A percentile compares a stretch with the other conserved stretches of the same genome.
Conservation (phyloP, 306 rosid genomes). For the Ormosia semicastrata region DNA sequence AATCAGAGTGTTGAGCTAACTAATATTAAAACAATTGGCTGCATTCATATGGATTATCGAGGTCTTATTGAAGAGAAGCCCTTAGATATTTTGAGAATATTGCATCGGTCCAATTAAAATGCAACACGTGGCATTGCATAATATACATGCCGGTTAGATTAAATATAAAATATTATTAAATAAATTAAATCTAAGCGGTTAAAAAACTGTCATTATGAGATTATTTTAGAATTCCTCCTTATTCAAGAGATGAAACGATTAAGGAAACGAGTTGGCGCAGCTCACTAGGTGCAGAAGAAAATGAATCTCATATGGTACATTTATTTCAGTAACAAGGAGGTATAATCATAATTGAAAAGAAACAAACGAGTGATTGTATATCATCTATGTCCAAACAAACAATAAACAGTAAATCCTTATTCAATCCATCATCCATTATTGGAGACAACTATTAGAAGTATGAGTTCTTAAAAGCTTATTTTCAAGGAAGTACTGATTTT, state of each 20-base stretch:
- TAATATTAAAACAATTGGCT: too few species aligned
- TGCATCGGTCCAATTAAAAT: too few species aligned
- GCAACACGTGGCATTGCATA: too few species aligned
- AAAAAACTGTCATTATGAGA: too few species aligned
- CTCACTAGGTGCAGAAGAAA: neutral
- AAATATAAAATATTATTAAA: too few species aligned
- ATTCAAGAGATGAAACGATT: neutral
- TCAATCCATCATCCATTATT: constrained; percentile 10
- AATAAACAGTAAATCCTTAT: neutral
- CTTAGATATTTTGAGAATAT: too few species aligned
- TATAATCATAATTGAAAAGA: neutral
- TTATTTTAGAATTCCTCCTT: too few species aligned
- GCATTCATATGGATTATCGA: too few species aligned
- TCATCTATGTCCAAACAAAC: neutral
- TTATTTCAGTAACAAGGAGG: neutral
- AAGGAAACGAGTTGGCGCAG: neutral
- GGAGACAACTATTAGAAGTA: constrained; percentile 7
- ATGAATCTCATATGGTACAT: neutral
- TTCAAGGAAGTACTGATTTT: constrained; percentile 58
- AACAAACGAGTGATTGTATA: neutral
- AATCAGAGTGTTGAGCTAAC: too few species aligned
- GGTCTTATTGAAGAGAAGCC: too few species aligned
- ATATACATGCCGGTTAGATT: too few species aligned
- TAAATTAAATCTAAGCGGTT: too few species aligned
- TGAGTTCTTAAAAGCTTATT: neutral